A percentile compares a stretch with the other conserved stretches of the same genome.
Conservation (phyloP, 257 asterid genomes). For the Knoxia roxburghii region DNA sequence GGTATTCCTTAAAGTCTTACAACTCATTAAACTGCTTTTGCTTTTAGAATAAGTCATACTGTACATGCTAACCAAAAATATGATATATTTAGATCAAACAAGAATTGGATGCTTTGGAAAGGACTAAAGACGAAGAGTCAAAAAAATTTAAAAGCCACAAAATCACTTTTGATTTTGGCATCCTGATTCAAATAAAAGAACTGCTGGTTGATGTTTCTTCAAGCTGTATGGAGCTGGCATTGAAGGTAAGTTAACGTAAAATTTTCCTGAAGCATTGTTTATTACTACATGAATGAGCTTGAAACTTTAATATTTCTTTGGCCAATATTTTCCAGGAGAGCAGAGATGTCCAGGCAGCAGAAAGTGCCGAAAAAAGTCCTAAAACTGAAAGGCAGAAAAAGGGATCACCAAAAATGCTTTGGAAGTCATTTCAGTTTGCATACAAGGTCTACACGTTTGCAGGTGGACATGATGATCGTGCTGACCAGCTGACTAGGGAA, state of each 20-base stretch:
- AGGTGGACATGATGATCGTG: constrained; percentile 90
- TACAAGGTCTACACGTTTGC: constrained; percentile 73
- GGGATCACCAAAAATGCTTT: constrained; percentile 54
- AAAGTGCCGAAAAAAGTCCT: constrained; percentile 17
- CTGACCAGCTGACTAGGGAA: constrained; percentile 71
- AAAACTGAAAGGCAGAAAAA: constrained; percentile 33
- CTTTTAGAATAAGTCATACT: neutral
- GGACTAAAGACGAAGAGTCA: constrained; percentile 74
- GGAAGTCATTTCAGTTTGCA: constrained; percentile 92
- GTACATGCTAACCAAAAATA: neutral
- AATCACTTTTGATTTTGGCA: constrained; percentile 66
- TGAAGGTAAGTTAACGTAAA: constrained; percentile 51
- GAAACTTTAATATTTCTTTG: neutral
- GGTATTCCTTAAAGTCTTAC: constrained; percentile 23
- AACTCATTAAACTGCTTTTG: neutral
- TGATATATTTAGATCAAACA: constrained; percentile 56
- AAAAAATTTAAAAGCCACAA: constrained; percentile 69
- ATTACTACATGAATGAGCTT: neutral
- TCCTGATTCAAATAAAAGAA: constrained; percentile 75
- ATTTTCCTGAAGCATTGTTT: too few relatives aligned
- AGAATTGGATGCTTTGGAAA: constrained; percentile 67
- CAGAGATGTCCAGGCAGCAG: constrained; percentile 36
- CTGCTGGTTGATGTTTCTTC: constrained; percentile 79
- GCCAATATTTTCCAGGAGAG: constrained; percentile 38
- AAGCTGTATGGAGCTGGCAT: constrained; percentile 75